Evolutionary conservation across 305 asterid species (phyloP), one percentile per base, ranked within the genome.

Genomic region (Petunia hybrid): DNA sequence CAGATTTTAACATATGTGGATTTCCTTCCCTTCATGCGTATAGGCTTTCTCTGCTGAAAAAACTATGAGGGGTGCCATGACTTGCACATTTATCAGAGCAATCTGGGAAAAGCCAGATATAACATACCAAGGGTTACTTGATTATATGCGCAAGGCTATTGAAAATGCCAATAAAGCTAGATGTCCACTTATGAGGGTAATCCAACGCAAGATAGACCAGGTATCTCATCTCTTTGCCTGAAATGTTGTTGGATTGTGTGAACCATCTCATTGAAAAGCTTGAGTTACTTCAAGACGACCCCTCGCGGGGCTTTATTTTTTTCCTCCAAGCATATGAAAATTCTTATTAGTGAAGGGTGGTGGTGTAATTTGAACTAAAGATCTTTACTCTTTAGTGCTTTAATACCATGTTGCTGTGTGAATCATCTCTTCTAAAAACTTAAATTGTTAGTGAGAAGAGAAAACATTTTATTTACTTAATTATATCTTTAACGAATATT

Each of bases 41-140:
- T 87, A 91, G 97, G 91, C 84, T 59, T 80, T 89, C 83, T 87
- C 94, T 55, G 7, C 75, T 2, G 89, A 83, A 38, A 90, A 83
- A 65, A 85, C 84, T 65, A 88, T 85, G 87, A 84, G 77, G 1
- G 95, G 95, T 64, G 95, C 92, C 63, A 92, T 91, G 98, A 91
- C 98, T 16, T 78, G 64, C 70, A 87, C 89, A 66, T 93, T 93
- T 57, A 83, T 89, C 77, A 86, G 51, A 80, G 95, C 95, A 64
- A 69, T 91, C 55, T 77, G 48, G 85, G 86, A 62, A 13, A 87
- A 82, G 0, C 73, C 69, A 7, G 83, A 57, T 53, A 57, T 88
- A 84, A 86, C 90, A 61, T 93, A 91, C 80, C 70, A 39, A 14
- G 88, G 74, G 14, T 79, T 92, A 39, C 85, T 93, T 74, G 66